phyloP scores from a whole-genome alignment of 345 rosid genomes.

The Angophora floribunda region DNA sequence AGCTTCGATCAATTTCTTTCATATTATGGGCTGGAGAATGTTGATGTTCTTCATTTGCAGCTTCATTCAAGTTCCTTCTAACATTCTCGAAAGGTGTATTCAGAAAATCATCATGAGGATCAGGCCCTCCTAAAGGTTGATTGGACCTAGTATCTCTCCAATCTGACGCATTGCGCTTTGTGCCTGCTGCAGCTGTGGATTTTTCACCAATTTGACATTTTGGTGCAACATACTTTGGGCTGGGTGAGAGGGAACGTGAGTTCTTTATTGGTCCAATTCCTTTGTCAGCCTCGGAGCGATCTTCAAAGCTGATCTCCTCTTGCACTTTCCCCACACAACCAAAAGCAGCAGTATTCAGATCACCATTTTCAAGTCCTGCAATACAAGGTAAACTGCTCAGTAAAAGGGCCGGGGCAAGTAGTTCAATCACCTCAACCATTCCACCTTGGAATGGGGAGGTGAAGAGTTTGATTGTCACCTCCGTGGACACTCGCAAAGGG shows the following conservation, averaged over 20 bases:
- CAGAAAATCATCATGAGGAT: constrained; percentile 90
- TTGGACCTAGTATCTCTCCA: constrained; percentile 78
- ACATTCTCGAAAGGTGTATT: constrained; percentile 67
- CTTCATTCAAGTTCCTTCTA: constrained; percentile 32
- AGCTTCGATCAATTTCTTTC: constrained; percentile 12
- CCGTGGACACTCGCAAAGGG: not conserved
- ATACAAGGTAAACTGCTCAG: not conserved
- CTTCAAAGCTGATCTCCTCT: constrained; percentile 10
- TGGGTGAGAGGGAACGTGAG: constrained; percentile 20
- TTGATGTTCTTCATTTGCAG: constrained; percentile 15
- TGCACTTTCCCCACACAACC: constrained; percentile 21
- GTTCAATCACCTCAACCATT: not conserved
- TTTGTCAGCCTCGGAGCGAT: constrained; percentile 19
- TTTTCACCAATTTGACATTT: constrained; percentile 21
- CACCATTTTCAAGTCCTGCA: constrained; percentile 20
- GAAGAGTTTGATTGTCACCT: not conserved
- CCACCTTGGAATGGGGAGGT: not conserved
- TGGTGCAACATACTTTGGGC: constrained; percentile 2
- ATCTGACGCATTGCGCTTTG: constrained; percentile 54
- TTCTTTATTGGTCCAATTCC: constrained; percentile 19
- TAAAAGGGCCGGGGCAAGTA: not conserved
- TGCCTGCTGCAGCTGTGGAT: constrained; percentile 30
- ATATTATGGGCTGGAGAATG: not conserved
- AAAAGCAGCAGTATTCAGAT: not conserved
- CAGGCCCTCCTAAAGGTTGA: constrained; percentile 39